These are phyloP conservation scores for Trypanosoma avium DNA, from an alignment of 208 protist genomes.

Conservation along the genomic window DNA sequence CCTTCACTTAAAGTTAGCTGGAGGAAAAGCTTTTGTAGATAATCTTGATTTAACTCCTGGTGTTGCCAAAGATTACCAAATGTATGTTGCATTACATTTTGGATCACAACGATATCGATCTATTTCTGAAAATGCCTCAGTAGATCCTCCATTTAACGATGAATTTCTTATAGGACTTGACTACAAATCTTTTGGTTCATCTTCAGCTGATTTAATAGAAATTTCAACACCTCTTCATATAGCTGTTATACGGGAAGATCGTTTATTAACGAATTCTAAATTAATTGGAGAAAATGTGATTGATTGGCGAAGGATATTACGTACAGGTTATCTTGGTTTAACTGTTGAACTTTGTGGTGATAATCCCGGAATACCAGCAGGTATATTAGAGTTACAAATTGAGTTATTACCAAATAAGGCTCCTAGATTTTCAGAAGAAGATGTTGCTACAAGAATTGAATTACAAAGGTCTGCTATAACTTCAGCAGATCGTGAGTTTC, in stretches of 20 bases:
- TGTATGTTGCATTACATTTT: conserved; percentile 85
- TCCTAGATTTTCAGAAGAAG: conserved; percentile 69
- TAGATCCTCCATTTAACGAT: conserved; percentile 81
- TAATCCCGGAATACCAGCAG: conserved; percentile 84
- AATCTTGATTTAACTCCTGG: conserved; percentile 67
- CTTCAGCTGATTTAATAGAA: conserved; percentile 64
- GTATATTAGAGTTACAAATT: conserved; percentile 90
- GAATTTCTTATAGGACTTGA: conserved; percentile 92
- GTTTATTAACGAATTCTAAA: conserved; percentile 46
- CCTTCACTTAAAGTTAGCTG: conserved; percentile 75
- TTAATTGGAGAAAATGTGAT: conserved; percentile 88
- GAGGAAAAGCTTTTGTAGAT: conserved; percentile 91
- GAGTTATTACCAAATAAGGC: conserved; percentile 70
- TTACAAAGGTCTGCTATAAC: conserved; percentile 76
- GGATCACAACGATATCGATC: conserved; percentile 82
- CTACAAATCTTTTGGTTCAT: conserved; percentile 61
- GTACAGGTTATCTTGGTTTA: conserved; percentile 82
- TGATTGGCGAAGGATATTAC: conserved; percentile 91
- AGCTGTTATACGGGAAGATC: conserved; percentile 74
- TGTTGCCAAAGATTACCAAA: conserved; percentile 34
- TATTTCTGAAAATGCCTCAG: conserved; percentile 31
- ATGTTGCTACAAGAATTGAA: conserved; percentile 72
- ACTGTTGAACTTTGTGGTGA: conserved; percentile 90
- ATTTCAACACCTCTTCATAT: conserved; percentile 85
- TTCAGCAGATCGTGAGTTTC: conserved; percentile 92